Conservation (phyloP, 2,329 filamentous ascomycete species). For the Biscogniauxia marginata region DNA sequence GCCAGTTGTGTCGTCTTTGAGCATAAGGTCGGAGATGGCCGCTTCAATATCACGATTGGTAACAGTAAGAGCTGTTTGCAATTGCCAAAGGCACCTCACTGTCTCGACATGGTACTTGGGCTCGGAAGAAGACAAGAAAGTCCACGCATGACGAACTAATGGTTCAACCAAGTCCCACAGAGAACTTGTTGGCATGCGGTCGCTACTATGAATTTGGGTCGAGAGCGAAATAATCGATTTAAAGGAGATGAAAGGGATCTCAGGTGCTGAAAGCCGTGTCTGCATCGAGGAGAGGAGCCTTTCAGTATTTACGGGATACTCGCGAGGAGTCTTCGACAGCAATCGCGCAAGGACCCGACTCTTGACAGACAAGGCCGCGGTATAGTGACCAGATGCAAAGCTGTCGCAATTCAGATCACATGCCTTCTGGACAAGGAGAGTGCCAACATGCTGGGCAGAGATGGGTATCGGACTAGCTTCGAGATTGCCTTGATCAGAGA, state of each 20-base stretch:
- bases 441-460: constrained; percentile 51
- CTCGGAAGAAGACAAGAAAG: constrained; percentile 73
- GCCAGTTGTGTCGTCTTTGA: constrained; percentile 49
- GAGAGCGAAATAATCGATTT: constrained; percentile 58
- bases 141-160: constrained; percentile 74
- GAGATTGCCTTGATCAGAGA: constrained; percentile 67
- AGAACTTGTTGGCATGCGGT: constrained; percentile 51
- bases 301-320: constrained; percentile 45
- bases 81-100: constrained; percentile 79
- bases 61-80: constrained; percentile 70
- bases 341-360: constrained; percentile 59
- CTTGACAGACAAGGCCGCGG: constrained; percentile 53
- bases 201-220: constrained; percentile 54
- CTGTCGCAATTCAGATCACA: constrained; percentile 50
- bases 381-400: constrained; percentile 40
- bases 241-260: constrained; percentile 53
- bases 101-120: constrained; percentile 96
- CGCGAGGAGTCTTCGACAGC: constrained; percentile 50
- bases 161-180: constrained; percentile 63
- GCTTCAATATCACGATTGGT: constrained; percentile 76
- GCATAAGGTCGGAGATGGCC: constrained; percentile 68
- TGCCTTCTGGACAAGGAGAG: constrained; percentile 62
- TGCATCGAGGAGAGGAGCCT: constrained; percentile 52
- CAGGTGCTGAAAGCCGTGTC: constrained; percentile 40
- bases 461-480: constrained; percentile 63